Base-by-base conservation (phyloP, 2,329 filamentous ascomycete species). In the Blumeria graminis region DNA sequence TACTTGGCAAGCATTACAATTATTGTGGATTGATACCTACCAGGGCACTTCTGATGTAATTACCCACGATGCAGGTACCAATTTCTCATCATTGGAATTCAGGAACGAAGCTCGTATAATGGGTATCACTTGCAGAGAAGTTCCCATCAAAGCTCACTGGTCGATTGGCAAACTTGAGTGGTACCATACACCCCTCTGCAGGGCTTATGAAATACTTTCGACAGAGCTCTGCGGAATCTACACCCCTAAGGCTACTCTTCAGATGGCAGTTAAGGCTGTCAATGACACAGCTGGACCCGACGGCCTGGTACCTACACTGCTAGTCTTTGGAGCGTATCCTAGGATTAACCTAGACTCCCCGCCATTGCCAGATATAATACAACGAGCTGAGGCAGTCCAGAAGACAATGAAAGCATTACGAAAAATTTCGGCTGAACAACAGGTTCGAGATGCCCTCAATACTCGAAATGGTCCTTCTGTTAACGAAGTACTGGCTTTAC, bases 381-480 rank as follows among this genome's bases (percentile, higher is more conserved):
- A 58, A 53, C 32, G 55, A 18, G 41, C 57, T 53, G n/a, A n/a
- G 6, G 50, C 58, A 7, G 9, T 58, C 33, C 48, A 55, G 16
- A 59, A 58, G 28, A 56, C 56, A 8, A 57, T 56, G 43, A 55
- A 33, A 3, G 51, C 56, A 46, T 18, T 59, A 28, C 6, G 35
- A 8, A 57, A 55, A 11, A 10, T 53, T 8, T 43, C 14, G 7
- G 50, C 51, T 28, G n/a, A 43, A 14, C 22, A 48, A 11, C 2
- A 59, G 14, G 18, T 57, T 28, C 13, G 39, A 7, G 55, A 58
- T 18, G 53, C 52, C 52, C 22, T 58, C 0, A 48, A 51, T 46
- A 56, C n/a, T 8, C n/a, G 51, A 2, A 58, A 58, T 39, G 5
- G 56, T 13, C 45, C 46, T 3, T 52, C 33, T 36, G 41, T 36